Base-by-base conservation (phyloP, 2,329 filamentous ascomycete genomes). In the Didymella lethalis region DNA sequence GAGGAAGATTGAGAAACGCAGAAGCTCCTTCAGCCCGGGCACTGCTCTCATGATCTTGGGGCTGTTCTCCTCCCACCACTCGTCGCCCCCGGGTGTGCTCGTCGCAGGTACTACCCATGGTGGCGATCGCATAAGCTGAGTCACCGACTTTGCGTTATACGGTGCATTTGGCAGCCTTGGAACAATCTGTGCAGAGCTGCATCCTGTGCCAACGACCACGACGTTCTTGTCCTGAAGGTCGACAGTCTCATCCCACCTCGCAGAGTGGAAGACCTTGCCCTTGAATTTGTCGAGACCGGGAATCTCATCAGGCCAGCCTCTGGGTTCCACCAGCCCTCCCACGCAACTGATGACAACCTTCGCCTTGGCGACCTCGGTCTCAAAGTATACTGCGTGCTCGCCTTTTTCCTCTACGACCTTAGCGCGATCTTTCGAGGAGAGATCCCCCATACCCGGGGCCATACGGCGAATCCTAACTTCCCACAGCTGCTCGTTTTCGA, bases 171-270 rank as follows among this genome's bases (percentile, higher is more conserved):
- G 78, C 6, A 87, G 74, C 36, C 75, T 67, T 1, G 85, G 84
- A 7, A 88, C 80, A 25, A 87, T 79, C 62, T 88, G 85, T 14
- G 83, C 82, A 2, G 84, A 84, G 64, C 80, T 84, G 66, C 85
- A 87, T 12, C 85, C 85, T 2, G 84, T 86, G 4, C 85, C 85
- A 45, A 87, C 70, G 10, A 87, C 82, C 10, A 87, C 76, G 1
- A 87, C 82, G 62, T 86, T 78, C 65, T 86, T 87, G 57, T 80
- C 80, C 10, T 78, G 77, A 18, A 87, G 73, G 56, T 86, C 81
- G 36, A 85, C 74, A 5, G 77, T 76, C n/a, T 82, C 74, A 45
- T 84, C 78, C 85, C 85, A 87, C 51, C 83, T 74, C 5, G 85
- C 84, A 0, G 85, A 85, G 63, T 87, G 85, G 59, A 86, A 84